phyloP scores from a whole-genome alignment of 306 rosid genomes.

The Lathyrus tuberosus region DNA sequence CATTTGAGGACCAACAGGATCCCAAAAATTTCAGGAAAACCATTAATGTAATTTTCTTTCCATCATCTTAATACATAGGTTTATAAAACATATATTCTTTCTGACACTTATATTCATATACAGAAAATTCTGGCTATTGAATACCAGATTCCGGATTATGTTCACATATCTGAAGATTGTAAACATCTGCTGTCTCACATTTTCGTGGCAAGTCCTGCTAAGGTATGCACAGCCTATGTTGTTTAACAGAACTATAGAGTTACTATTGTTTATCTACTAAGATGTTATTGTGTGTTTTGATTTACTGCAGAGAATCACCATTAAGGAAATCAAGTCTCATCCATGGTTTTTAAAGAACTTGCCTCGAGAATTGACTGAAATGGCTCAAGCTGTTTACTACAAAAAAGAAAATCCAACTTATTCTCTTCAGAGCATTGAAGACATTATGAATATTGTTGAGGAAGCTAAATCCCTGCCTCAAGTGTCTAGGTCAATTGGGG shows the following conservation, averaged over 20 bases:
- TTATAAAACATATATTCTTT: slow-evolving; percentile 7
- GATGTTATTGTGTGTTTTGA: slow-evolving; percentile 34
- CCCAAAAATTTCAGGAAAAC: slow-evolving; percentile 91
- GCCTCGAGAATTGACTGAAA: slow-evolving; percentile 83
- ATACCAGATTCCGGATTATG: slow-evolving; percentile 88
- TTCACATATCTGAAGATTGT: slow-evolving; percentile 86
- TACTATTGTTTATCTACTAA: slow-evolving; percentile 30
- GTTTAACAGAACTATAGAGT: slow-evolving; percentile 3
- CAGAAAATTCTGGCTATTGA: slow-evolving; percentile 90
- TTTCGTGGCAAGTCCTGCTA: slow-evolving; percentile 69
- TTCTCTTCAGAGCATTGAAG: slow-evolving; percentile 69
- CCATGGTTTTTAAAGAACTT: slow-evolving; percentile 86
- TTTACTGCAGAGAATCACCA: slow-evolving; percentile 69
- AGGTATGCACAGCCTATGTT: slow-evolving; percentile 50
- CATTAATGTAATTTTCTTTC: slow-evolving; percentile 55
- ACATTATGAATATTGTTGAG: slow-evolving; percentile 76
- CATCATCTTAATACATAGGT: slow-evolving; percentile 23
- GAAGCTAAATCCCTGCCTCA: slow-evolving; percentile 70
- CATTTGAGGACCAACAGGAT: slow-evolving; percentile 85
- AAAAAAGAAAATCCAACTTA: slow-evolving; percentile 76
- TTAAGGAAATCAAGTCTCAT: slow-evolving; percentile 78
- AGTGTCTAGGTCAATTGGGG: slow-evolving; percentile 58
- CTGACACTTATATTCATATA: slow-evolving; percentile 38
- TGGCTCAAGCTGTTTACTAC: slow-evolving; percentile 73
- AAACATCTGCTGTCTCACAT: slow-evolving; percentile 76